A percentile compares a stretch with the other conserved stretches of the same genome.
Evolutionary conservation across 345 rosid genomes (phyloP).

Genomic region (Eucalyptus viminalis): DNA sequence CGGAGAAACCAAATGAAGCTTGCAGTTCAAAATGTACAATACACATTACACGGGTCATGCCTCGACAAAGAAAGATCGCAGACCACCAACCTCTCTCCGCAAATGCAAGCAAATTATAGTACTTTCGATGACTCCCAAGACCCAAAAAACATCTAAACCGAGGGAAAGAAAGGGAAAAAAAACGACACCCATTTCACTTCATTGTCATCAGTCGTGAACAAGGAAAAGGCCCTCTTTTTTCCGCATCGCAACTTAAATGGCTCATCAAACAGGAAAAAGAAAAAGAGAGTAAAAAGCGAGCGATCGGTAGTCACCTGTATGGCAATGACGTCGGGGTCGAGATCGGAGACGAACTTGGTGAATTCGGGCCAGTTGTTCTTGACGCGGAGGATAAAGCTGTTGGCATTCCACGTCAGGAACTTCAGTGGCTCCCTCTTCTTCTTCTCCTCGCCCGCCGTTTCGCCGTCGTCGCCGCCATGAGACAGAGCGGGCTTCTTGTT

Average conservation of each 20-base stretch:
- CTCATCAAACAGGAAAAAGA: not conserved
- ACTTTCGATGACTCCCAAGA: not conserved
- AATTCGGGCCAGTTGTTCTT: conserved; percentile 83
- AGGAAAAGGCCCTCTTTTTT: not conserved
- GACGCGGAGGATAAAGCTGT: conserved; percentile 88
- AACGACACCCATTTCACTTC: not conserved
- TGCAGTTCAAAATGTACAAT: not conserved
- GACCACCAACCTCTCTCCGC: not conserved
- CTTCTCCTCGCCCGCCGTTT: not conserved
- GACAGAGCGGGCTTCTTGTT: conserved; percentile 62
- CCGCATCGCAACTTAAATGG: not conserved
- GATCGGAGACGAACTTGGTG: conserved; percentile 43
- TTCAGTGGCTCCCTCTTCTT: conserved; percentile 51
- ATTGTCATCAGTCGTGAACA: not conserved
- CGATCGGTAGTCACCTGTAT: conserved; percentile 36
- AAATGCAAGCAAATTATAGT: not conserved
- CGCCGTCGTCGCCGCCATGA: conserved; percentile 1
- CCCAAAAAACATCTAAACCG: not conserved
- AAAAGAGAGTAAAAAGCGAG: not conserved
- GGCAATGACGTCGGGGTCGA: conserved; percentile 86
- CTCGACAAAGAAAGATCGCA: not conserved
- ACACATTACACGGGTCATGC: not conserved
- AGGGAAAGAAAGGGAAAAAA: not conserved
- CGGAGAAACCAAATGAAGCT: not conserved
- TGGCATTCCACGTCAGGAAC: conserved; percentile 92